Conservation (phyloP, 2,329 filamentous ascomycete species). For the Arachnopeziza araneosa region DNA sequence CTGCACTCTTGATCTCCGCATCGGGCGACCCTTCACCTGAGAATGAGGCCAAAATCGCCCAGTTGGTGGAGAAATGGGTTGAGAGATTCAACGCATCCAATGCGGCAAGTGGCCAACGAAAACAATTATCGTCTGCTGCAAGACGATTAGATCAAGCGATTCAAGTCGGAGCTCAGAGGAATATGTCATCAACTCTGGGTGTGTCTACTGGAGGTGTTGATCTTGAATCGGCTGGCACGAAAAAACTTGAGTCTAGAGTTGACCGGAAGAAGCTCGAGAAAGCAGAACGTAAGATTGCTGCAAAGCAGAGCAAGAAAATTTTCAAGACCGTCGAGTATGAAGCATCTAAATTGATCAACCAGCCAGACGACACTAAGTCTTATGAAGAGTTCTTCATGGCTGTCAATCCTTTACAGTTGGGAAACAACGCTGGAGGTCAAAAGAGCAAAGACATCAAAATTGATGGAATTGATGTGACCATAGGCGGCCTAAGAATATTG, state of each 20-base stretch:
- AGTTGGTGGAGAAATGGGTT: conserved; percentile 86
- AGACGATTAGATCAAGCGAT: conserved; percentile 89
- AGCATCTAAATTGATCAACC: conserved; percentile 80
- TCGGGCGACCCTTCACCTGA: conserved; percentile 71
- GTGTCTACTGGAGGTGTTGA: conserved; percentile 81
- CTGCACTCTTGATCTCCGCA: conserved; percentile 88
- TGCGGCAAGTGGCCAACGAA: conserved; percentile 58
- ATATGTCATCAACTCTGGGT: conserved; percentile 92
- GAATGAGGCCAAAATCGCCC: conserved; percentile 72
- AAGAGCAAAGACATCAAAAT: conserved; percentile 99
- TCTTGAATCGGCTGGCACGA: conserved; percentile 83
- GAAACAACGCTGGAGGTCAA: conserved; percentile 57
- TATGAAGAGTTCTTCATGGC: conserved; percentile 99
- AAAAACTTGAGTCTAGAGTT: conserved; percentile 96
- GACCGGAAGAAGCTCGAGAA: conserved; percentile 99
- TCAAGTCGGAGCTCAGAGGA: conserved; percentile 87
- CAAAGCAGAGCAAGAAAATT: conserved; percentile 96
- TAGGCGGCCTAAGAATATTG: conserved; percentile 81
- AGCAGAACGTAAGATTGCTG: conserved; percentile 93
- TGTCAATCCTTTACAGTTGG: conserved; percentile 92
- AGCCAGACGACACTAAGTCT: conserved; percentile 76
- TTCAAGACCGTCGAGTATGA: conserved; percentile 99
- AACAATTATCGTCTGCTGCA: conserved; percentile 68
- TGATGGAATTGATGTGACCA: conserved; percentile 91
- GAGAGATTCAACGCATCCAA: conserved; percentile 64